phyloP scores from a whole-genome alignment of 768 basidiomycete species.

The Aureoboletus auriporus region DNA sequence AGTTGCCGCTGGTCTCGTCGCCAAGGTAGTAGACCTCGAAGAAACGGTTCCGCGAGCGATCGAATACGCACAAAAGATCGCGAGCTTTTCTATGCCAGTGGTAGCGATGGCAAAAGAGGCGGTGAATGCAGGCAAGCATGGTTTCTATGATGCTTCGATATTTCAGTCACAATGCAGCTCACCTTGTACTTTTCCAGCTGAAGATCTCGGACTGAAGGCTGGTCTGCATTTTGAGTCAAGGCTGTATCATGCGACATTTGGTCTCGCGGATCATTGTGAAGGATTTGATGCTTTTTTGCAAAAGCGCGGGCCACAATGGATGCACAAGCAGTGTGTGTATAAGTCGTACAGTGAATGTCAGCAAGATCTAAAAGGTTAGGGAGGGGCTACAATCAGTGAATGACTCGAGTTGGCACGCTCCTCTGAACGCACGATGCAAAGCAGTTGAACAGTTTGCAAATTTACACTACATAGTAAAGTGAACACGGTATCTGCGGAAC shows the following conservation, averaged over 20 bases:
- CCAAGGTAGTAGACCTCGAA: constrained; percentile 37
- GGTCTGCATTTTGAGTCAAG: constrained; percentile 46
- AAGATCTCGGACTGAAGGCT: constrained; percentile 42
- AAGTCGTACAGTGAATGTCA: no score
- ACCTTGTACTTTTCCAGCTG: constrained; percentile 27
- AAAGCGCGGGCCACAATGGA: constrained; percentile 44
- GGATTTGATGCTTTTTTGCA: constrained; percentile 47
- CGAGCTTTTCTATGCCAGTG: constrained; percentile 28
- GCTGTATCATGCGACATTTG: constrained; percentile 49
- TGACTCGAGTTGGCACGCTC: no score
- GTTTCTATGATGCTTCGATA: background rate
- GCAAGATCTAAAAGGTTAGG: no score
- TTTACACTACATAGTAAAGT: no score
- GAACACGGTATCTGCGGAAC: no score
- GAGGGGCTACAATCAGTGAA: no score
- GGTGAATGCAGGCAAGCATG: constrained; percentile 38
- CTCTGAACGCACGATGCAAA: no score
- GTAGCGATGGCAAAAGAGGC: constrained; percentile 46
- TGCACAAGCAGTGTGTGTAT: constrained; percentile 29
- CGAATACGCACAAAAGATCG: constrained; percentile 34
- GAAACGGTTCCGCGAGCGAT: constrained; percentile 44
- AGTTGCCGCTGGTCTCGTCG: constrained; percentile 44
- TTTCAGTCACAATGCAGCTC: background rate
- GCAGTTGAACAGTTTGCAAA: no score
- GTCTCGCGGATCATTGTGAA: constrained; percentile 43